Evolutionary conservation across 768 basidiomycete species (phyloP).

Genomic region (Favolaschia claudopus): DNA sequence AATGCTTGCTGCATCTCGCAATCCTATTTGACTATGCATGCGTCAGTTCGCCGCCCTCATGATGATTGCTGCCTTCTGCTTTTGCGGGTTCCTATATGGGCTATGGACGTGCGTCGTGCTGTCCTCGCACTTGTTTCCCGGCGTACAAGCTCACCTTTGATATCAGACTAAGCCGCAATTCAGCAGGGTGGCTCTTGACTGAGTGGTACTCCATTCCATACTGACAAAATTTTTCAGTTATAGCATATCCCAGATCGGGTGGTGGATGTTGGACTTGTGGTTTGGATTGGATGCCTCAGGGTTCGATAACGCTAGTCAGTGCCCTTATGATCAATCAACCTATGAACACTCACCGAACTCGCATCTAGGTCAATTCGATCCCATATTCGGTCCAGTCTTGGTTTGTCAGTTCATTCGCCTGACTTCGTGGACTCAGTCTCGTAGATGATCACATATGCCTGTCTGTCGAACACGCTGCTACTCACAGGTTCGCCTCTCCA

Average conservation of each 20-base stretch:
- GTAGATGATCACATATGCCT: constrained; percentile 85
- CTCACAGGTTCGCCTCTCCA: constrained; percentile 69
- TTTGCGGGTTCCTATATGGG: constrained; percentile 91
- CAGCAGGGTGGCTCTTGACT: constrained; percentile 54
- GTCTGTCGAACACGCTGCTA: constrained; percentile 90
- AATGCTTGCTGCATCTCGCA: too few relatives aligned
- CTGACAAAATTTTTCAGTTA: constrained; percentile 22
- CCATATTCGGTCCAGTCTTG: constrained; percentile 87
- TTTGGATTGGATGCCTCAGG: constrained; percentile 96
- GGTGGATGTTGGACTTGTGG: constrained; percentile 95
- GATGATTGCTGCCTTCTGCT: constrained; percentile 89
- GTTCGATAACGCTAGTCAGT: constrained; percentile 82
- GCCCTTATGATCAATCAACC: not conserved
- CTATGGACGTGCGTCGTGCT: constrained; percentile 81
- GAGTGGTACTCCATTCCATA: not conserved
- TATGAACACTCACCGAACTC: constrained; percentile 3
- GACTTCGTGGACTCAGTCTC: not conserved
- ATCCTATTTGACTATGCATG: too few relatives aligned
- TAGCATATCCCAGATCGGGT: constrained; percentile 60
- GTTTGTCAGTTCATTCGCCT: not conserved
- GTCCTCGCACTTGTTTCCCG: not conserved
- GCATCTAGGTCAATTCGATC: constrained; percentile 73
- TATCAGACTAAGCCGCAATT: constrained; percentile 67
- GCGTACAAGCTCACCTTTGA: constrained; percentile 2
- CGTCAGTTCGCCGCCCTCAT: too few relatives aligned